phyloP scores from a whole-genome alignment of 2,329 filamentous ascomycete genomes.

The Endoconidiophora polonica region DNA sequence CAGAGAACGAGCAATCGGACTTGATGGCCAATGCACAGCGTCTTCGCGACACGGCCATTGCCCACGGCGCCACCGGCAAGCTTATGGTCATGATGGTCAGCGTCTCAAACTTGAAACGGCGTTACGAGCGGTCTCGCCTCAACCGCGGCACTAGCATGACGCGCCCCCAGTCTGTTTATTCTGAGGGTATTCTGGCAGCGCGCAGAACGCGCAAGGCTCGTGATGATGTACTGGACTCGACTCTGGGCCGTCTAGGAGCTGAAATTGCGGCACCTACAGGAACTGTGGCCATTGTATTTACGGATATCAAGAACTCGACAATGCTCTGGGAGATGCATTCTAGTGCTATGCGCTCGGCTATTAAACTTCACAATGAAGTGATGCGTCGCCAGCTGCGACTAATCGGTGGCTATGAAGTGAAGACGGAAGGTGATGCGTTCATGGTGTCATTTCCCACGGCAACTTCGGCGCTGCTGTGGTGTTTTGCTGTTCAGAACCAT shows the following conservation, averaged over 20 bases:
- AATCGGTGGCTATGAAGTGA: slow-evolving; percentile 95
- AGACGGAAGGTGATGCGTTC: slow-evolving; percentile 98
- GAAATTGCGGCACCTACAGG: slow-evolving; percentile 86
- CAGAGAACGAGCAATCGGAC: slow-evolving; percentile 57
- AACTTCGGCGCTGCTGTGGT: slow-evolving; percentile 88
- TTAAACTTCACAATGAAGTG: slow-evolving; percentile 92
- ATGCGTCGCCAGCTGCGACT: slow-evolving; percentile 86
- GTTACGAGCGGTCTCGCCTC: slow-evolving; percentile 54
- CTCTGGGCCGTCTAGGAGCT: slow-evolving; percentile 68
- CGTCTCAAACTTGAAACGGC: slow-evolving; percentile 75
- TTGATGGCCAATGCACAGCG: slow-evolving; percentile 93
- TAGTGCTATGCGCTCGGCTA: slow-evolving; percentile 87
- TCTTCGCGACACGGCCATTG: slow-evolving; percentile 83
- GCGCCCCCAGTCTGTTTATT: slow-evolving; percentile 53
- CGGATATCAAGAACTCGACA: slow-evolving; percentile 97
- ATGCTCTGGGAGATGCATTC: slow-evolving; percentile 91
- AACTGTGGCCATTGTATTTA: slow-evolving; percentile 87
- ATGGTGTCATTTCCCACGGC: slow-evolving; percentile 98
- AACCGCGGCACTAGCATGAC: slow-evolving; percentile 72
- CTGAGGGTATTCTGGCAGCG: slow-evolving; percentile 47
- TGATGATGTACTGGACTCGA: slow-evolving; percentile 61
- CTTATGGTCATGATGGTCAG: slow-evolving; percentile 99
- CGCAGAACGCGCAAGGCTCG: slow-evolving; percentile 49
- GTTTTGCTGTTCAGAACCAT: slow-evolving; percentile 79
- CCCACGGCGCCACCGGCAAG: slow-evolving; percentile 84